Evolutionary conservation across 2,329 filamentous ascomycete species (phyloP).

Genomic region (Chaetomium olivaceum): DNA sequence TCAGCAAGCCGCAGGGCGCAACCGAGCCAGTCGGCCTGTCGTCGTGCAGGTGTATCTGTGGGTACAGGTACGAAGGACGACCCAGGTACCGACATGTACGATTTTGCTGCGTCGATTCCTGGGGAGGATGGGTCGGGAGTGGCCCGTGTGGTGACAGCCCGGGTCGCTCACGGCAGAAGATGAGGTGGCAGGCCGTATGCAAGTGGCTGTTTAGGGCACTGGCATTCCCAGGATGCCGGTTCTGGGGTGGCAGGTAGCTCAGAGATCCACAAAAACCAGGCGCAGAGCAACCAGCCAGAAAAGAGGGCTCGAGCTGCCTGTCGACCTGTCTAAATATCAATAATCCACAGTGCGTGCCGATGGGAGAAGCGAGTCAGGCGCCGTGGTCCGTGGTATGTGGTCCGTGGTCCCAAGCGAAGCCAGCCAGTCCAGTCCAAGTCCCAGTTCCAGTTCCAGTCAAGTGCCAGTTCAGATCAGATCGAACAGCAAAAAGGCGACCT

Average conservation of each 20-base stretch:
- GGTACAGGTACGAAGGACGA: constrained; percentile 38
- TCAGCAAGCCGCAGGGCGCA: constrained; percentile 34
- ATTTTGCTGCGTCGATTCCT: constrained; percentile 32
- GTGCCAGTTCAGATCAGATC: not conserved
- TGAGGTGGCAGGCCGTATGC: constrained; percentile 52
- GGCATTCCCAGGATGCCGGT: constrained; percentile 36
- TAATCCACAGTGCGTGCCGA: not conserved
- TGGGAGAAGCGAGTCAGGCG: not conserved
- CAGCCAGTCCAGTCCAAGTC: too few species aligned
- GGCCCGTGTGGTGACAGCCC: constrained; percentile 42
- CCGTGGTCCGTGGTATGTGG: not conserved
- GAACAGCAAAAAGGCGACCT: constrained; percentile 9
- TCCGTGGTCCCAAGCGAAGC: not conserved
- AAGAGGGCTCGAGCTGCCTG: not conserved
- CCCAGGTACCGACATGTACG: constrained; percentile 37
- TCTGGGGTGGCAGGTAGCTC: constrained; percentile 21
- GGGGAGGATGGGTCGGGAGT: constrained; percentile 41
- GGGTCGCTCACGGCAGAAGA: constrained; percentile 43
- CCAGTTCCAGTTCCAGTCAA: not conserved
- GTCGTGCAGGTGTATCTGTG: constrained; percentile 30
- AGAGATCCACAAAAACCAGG: constrained; percentile 26
- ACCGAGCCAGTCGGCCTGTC: constrained; percentile 26
- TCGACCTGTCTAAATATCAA: not conserved
- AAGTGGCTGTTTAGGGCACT: constrained; percentile 47
- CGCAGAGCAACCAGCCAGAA: not conserved